These are phyloP conservation scores for Cryptosporidium sp. DNA, from an alignment of 169 alveolate species.

Conservation along the genomic window DNA sequence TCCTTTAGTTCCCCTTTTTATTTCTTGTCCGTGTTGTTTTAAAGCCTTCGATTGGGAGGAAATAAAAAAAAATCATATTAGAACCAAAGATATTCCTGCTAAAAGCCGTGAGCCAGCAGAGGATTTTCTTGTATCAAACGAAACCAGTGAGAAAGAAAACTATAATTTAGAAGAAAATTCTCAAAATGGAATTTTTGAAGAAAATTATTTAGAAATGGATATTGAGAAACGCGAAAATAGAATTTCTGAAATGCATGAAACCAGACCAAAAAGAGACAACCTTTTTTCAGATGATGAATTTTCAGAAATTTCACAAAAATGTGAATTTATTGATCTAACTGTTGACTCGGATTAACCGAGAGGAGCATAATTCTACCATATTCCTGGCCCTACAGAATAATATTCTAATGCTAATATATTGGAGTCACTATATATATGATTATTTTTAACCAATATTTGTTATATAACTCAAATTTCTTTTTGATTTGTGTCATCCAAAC, in stretches of 20 bases:
- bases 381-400: neutral
- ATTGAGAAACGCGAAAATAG: neutral
- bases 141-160: neutral
- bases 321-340: slow-evolving; percentile 67
- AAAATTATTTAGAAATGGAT: neutral
- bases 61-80: neutral
- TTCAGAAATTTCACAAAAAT: slow-evolving; percentile 48
- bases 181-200: neutral
- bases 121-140: neutral
- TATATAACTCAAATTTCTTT: no score
- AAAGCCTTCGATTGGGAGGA: slow-evolving; percentile 11
- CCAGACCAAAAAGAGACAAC: neutral
- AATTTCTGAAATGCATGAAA: neutral
- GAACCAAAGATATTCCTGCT: neutral
- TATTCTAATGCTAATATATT: neutral
- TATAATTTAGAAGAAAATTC: neutral
- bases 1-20: slow-evolving; percentile 22
- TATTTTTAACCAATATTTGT: neutral
- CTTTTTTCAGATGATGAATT: slow-evolving; percentile 23
- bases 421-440: no score
- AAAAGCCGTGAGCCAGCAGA: neutral
- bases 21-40: slow-evolving; percentile 63
- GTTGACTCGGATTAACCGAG: slow-evolving; percentile 39
- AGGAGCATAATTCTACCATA: neutral
- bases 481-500: neutral